A percentile compares a stretch with the other conserved stretches of the same genome.
Conservation (phyloP, 2,329 filamentous ascomycete species). For the Septoria linicola region DNA sequence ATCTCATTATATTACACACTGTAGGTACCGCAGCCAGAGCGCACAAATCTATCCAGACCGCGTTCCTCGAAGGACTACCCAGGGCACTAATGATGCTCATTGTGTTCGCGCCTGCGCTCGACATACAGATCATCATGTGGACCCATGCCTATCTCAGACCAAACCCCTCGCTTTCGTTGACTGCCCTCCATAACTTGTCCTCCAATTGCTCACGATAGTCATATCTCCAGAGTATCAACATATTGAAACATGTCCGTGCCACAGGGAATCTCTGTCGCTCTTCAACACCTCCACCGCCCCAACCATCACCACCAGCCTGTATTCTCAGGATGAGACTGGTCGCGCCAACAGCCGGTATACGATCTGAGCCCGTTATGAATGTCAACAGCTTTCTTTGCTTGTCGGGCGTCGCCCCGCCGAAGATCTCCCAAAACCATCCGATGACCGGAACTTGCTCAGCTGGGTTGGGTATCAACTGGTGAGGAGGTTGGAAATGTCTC, state of each 20-base stretch:
- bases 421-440: slow-evolving; percentile 85
- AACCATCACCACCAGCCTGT: slow-evolving; percentile 62
- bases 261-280: slow-evolving; percentile 75
- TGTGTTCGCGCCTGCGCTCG: not conserved
- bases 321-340: slow-evolving; percentile 76
- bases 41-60: too few relatives aligned
- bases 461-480: slow-evolving; percentile 39
- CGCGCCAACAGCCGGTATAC: slow-evolving; percentile 84
- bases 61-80: too few relatives aligned
- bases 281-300: slow-evolving; percentile 43
- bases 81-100: too few relatives aligned
- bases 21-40: too few relatives aligned
- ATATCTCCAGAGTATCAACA: slow-evolving; percentile 74
- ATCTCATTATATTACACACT: too few relatives aligned
- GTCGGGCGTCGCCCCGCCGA: slow-evolving; percentile 61
- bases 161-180: slow-evolving; percentile 89
- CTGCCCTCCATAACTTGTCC: slow-evolving; percentile 75
- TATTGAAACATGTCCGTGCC: slow-evolving; percentile 89
- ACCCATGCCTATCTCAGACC: slow-evolving; percentile 65
- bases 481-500: slow-evolving; percentile 46
- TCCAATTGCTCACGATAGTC: slow-evolving; percentile 65
- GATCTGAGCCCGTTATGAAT: slow-evolving; percentile 87
- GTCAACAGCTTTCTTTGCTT: slow-evolving; percentile 76
- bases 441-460: slow-evolving; percentile 65
- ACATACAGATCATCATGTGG: not conserved